Percentiles rank a stretch among this genome's conserved stretches.
Evolutionary conservation across 1,284 basidiomycete genomes (phyloP).

Genomic region (Ceratobasidium sp.): DNA sequence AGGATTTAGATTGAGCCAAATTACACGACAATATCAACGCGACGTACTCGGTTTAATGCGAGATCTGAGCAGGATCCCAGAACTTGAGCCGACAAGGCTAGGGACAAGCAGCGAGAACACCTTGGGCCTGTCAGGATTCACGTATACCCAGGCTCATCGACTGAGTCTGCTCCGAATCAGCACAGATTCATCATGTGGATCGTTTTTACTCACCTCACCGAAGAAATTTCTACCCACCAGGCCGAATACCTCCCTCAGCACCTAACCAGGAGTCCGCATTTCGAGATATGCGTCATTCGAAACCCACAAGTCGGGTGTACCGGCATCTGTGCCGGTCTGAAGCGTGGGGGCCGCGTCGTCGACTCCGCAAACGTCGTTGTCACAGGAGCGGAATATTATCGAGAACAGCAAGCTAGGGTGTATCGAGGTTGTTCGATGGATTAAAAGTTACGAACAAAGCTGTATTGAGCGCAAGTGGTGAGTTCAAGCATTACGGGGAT

Average conservation of each 20-base stretch:
- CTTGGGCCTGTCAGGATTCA: slow-evolving; percentile 75
- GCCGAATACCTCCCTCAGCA: slow-evolving; percentile 69
- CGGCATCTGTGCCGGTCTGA: slow-evolving; percentile 96
- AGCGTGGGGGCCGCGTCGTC: slow-evolving; percentile 83
- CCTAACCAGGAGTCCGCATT: slow-evolving; percentile 92
- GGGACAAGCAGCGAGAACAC: slow-evolving; percentile 94
- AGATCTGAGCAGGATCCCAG: slow-evolving; percentile 93
- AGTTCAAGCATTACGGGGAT: too few species aligned
- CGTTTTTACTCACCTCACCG: slow-evolving; percentile 68
- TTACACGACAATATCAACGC: background rate
- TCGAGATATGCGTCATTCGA: slow-evolving; percentile 95
- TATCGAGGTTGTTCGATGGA: too few species aligned
- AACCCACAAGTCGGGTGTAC: slow-evolving; percentile 96
- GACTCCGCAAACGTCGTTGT: slow-evolving; percentile 96
- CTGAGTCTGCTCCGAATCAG: slow-evolving; percentile 76
- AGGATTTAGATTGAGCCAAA: background rate
- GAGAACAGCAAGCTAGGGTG: too few species aligned
- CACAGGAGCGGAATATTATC: slow-evolving; percentile 7
- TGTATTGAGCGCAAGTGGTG: too few species aligned
- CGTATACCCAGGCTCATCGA: slow-evolving; percentile 91
- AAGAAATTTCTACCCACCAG: slow-evolving; percentile 76
- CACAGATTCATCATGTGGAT: background rate
- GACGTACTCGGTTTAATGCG: slow-evolving; percentile 61
- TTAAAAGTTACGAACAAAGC: too few species aligned
- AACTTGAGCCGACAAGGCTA: slow-evolving; percentile 94